Base-by-base conservation (phyloP, 228 moss, liverwort and hornwort species). In the Sphagnum magellanicum region DNA sequence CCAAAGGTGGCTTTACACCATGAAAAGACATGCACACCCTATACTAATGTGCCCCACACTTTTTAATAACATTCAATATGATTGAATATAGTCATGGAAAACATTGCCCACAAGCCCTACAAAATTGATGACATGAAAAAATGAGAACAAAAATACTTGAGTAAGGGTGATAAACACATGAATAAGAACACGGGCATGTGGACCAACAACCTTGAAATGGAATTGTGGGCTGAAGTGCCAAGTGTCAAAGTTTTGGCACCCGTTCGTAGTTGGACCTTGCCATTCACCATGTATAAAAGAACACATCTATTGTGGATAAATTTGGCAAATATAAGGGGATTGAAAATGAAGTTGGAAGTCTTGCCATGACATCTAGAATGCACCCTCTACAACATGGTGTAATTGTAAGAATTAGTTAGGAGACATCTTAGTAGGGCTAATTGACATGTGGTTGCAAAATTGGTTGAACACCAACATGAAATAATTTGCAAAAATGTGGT, bases 311-410 rank as follows among this genome's bases (percentile, higher is more conserved):
- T 90, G 90, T 64, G 98, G 98, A 75, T 98, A 98, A 59, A 98
- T 98, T 71, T 94, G 92, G 75, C 98, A 98, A 12, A 98, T 92
- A 67, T 98, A 98, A 0, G 94, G 79, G 51, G 98, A 98, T 16
- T 94, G 88, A 66, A 98, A 98, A 72, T 98, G 98, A 65, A 98
- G 90, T 79, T 98, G 98, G 59, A 98, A 98, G 77, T 98, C 98
- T 87, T 94, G 87, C 98, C 98, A 98, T 59, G 92, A 90, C 98
- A 98, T 98, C 98, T 94, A 98, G 69, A 98, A 94, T 64, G 94
- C 89, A 76, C 98, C 98, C 64, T 93, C 86, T 68, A 90, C 93
- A 65, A 94, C 93, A 94, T 98, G 73, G 5, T 75, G 9, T 17
- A 0, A 17, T 17, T 0, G 0, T 17, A 17, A 17, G 0, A 17